Percentiles rank a stretch among this genome's conserved stretches.
Conservation (phyloP, 176 grass and related monocot genomes). For the Eragrostis curvula region DNA sequence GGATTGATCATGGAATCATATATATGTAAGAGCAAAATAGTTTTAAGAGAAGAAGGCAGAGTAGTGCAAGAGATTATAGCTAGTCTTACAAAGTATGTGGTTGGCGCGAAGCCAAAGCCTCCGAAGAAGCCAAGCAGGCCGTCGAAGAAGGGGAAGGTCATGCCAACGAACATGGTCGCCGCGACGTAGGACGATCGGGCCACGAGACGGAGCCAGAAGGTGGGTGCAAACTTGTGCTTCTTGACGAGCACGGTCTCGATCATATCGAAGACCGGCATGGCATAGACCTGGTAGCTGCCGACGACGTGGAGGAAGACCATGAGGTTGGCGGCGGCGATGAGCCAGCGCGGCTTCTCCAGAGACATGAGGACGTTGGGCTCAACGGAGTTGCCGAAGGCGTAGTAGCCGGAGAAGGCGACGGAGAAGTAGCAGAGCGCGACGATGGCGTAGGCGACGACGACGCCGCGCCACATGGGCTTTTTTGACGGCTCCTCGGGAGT, state of each 20-base stretch:
- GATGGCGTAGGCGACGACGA: constrained; percentile 55
- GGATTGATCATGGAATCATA: background rate
- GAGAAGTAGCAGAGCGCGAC: constrained; percentile 73
- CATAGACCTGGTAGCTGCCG: constrained; percentile 70
- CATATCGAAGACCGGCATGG: constrained; percentile 73
- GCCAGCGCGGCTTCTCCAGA: constrained; percentile 54
- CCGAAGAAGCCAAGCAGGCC: constrained; percentile 71
- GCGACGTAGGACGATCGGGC: constrained; percentile 58
- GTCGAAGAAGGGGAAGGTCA: constrained; percentile 67
- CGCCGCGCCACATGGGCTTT: constrained; percentile 71
- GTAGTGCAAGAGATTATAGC: background rate
- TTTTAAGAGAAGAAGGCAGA: background rate
- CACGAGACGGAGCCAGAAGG: constrained; percentile 43
- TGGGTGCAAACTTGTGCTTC: constrained; percentile 50
- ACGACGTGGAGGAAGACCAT: constrained; percentile 67
- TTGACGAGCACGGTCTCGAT: constrained; percentile 72
- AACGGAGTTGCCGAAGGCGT: constrained; percentile 46
- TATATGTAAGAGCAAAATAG: background rate
- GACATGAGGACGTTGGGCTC: constrained; percentile 40
- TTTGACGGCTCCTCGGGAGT: constrained; percentile 56
- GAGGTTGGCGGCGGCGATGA: constrained; percentile 60
- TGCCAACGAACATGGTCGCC: constrained; percentile 60
- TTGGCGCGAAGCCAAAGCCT: constrained; percentile 69
- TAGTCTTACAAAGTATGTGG: constrained; percentile 67
- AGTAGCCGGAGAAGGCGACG: constrained; percentile 53